Evolutionary conservation across 129 eudicot species (phyloP).

Genomic region (Saposhnikovia divaricata): DNA sequence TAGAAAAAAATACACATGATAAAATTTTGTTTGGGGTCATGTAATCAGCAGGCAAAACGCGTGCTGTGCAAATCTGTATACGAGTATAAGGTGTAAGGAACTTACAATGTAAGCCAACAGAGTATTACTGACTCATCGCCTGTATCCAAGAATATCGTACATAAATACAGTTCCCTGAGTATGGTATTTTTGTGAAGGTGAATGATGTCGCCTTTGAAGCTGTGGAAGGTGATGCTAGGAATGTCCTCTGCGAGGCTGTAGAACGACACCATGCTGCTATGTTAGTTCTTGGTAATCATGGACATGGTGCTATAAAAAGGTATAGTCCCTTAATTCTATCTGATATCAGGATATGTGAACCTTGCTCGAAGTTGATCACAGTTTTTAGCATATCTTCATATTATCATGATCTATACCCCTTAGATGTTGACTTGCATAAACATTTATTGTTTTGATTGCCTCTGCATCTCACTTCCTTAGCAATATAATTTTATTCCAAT

Average conservation of each 20-base stretch:
- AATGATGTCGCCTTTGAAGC: conserved; percentile 46
- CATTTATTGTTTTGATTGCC: not conserved
- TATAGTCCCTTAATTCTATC: conserved; percentile 3
- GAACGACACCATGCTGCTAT: conserved; percentile 74
- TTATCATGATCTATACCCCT: not conserved
- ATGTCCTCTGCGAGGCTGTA: conserved; percentile 73
- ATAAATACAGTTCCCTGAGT: not conserved
- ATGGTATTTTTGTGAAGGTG: conserved; percentile 32
- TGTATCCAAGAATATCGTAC: too few species aligned
- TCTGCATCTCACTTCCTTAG: not conserved
- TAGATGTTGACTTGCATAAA: too few species aligned
- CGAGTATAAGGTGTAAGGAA: too few species aligned
- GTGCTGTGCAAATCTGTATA: not conserved
- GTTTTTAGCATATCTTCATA: not conserved
- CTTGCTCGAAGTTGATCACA: not conserved
- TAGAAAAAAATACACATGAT: too few species aligned
- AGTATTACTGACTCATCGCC: not conserved
- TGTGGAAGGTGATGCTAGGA: conserved; percentile 87
- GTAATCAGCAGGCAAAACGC: not conserved
- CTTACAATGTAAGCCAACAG: too few species aligned
- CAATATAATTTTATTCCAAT: too few species aligned
- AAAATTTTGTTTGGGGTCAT: too few species aligned
- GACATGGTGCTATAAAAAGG: conserved; percentile 90
- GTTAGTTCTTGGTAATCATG: conserved; percentile 87
- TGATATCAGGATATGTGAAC: not conserved